These are phyloP conservation scores for Ganoderma multipileum DNA, from an alignment of 1,284 basidiomycete species.

Conservation along the genomic window DNA sequence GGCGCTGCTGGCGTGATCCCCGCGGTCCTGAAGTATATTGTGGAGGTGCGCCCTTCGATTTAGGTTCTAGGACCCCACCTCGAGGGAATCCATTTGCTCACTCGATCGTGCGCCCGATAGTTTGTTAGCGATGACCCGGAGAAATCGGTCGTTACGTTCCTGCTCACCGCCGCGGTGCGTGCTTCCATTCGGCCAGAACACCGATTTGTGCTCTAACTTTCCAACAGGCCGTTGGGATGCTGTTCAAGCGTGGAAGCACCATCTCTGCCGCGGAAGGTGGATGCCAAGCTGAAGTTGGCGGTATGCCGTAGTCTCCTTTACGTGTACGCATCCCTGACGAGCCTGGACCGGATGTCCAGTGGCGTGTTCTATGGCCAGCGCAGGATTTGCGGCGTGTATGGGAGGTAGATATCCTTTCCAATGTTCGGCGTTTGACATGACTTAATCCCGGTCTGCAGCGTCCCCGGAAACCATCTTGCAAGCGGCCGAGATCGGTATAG, in stretches of 20 bases:
- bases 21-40: constrained; percentile 86
- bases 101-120: constrained; percentile 40
- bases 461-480: constrained; percentile 83
- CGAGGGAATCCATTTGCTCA: neutral
- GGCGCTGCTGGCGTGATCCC: constrained; percentile 93
- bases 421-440: neutral
- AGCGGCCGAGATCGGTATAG: constrained; percentile 96
- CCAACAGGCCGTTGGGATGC: constrained; percentile 87
- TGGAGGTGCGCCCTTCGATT: constrained; percentile 59
- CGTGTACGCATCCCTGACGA: neutral
- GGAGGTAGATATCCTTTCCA: constrained; percentile 59
- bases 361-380: constrained; percentile 91
- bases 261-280: constrained; percentile 96
- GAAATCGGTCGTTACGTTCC: constrained; percentile 85
- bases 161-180: constrained; percentile 82
- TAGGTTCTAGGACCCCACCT: neutral
- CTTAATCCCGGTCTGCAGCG: constrained; percentile 46
- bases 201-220: neutral
- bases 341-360: constrained; percentile 50
- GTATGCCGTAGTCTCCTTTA: constrained; percentile 42
- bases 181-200: neutral
- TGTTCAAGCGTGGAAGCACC: constrained; percentile 96
- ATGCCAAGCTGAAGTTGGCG: constrained; percentile 87
- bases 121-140: constrained; percentile 92
- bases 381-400: constrained; percentile 94